Percentiles rank a stretch among this genome's conserved stretches.
Conservation (phyloP, 768 basidiomycete species). For the Mycena polygramma region DNA sequence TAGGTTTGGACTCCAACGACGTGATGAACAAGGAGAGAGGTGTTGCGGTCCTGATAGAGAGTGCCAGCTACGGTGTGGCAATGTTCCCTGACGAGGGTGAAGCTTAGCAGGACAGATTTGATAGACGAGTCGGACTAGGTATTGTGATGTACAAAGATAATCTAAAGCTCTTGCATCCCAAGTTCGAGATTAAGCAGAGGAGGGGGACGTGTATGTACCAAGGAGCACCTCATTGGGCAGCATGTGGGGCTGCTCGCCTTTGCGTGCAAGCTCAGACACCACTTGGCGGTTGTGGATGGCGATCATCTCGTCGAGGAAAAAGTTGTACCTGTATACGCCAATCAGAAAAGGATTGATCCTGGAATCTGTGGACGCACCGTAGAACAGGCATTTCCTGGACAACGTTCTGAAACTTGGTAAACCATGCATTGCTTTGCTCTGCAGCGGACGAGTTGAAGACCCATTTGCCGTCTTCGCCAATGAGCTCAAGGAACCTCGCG, state of each 20-base stretch:
- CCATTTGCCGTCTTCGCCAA: slow-evolving; percentile 38
- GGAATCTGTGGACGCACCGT: slow-evolving; percentile 22
- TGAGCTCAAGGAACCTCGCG: no score
- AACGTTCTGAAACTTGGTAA: slow-evolving; percentile 39
- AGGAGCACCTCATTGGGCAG: neutral
- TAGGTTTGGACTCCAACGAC: slow-evolving; percentile 4
- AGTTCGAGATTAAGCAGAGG: neutral
- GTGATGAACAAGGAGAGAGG: neutral
- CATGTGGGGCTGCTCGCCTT: slow-evolving; percentile 6
- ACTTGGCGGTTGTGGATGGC: slow-evolving; percentile 29
- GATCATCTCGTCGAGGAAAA: slow-evolving; percentile 50
- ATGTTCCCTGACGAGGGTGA: slow-evolving; percentile 9
- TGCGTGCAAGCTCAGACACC: neutral
- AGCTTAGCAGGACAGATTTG: neutral
- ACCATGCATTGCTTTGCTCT: slow-evolving; percentile 46
- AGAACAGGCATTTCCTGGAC: slow-evolving; percentile 41
- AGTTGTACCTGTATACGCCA: slow-evolving; percentile 38
- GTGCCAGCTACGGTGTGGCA: neutral
- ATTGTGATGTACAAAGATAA: no score
- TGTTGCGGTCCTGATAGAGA: neutral
- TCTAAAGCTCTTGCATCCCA: no score
- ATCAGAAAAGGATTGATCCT: no score
- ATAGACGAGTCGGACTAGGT: no score
- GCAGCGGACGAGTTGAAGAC: slow-evolving; percentile 49
- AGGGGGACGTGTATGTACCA: neutral